Evolutionary conservation across 1,139 yeast genomes (phyloP), one percentile per base, ranked within the genome.

Genomic region (Waltiozyma sp.): DNA sequence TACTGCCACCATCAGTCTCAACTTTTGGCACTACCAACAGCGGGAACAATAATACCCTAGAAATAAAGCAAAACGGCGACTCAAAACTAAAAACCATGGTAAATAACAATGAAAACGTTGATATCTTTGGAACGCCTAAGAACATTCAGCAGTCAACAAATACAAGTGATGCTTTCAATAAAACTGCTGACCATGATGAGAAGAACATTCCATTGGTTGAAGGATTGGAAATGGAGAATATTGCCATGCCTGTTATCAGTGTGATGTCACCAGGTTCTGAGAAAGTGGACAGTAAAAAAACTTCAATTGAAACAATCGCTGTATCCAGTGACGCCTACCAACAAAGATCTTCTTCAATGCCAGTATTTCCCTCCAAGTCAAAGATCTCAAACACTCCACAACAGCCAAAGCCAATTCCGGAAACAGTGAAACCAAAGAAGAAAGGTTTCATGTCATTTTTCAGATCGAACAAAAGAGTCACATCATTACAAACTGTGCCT

Each of bases 401-500:
- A 8, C 23, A 21, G 23, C 23, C 4, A 8, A 4, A 21, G 18
- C 16, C 11, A 31, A 5, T 5, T 9, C 10, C 33, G n/a, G 34
- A 10, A 4, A 14, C 34, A 14, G 34, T 31, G 10, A 36, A 35
- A n/a, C 40, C 19, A 40, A 64, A 59, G 44, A 62, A 57, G 49
- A 61, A 56, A 45, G 57, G 65, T 33, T 55, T 65, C 35, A 58
- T 66, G 43, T 61, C 66, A 10, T 58, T 65, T 34, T 55, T 65
- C 42, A 61, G 56, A 42, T 55, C 45, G 7, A 52, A 49, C 45
- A 57, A 55, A 40, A 44, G 55, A 6, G 48, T 47, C 1, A 47
- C 55, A 26, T 40, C 51, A 3, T 40, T 50, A 35, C 37, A 35
- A 35, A 14, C 10, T 35, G 15, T 11, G 11, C 18, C 34, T n/a